Evolutionary conservation across 805 yeast genomes (phyloP), one percentile per base, ranked within the genome.

Genomic region (Debaryomyces castellii): DNA sequence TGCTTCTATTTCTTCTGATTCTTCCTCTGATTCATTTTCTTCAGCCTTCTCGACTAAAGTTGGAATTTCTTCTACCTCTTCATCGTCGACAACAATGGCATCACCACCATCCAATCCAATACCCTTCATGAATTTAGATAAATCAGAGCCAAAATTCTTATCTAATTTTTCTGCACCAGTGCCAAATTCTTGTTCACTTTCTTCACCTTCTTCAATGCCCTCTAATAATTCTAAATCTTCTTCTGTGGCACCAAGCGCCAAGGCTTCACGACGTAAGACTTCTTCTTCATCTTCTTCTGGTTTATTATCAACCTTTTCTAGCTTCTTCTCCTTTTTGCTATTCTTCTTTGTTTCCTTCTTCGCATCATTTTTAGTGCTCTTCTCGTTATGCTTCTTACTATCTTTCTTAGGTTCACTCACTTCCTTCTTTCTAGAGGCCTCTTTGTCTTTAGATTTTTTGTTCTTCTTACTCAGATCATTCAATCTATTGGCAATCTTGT

Each of bases 191-290:
- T 73, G 74, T 49, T 78, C 83, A 53, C 81, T 76, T 23, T 68
- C 74, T 23, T 71, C 79, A 27, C 75, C 83, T 20, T 77, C 80
- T 10, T 70, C 66, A 3, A 85, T 54, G 12, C 76, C 86, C 27
- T 76, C 74, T 10, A 91, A 54, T 41, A 90, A 65, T 37, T 78
- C 76, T 39, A 91, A 60, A 62, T 90, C 97, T 18, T 83, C 91
- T 53, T 87, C 94, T 12, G 89, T 77, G 17, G 97, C 98, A 27
- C 97, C 97, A 23, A 91, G 67, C 18, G 83, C 83, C 11, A 83
- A 62, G 2, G 96, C 95, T 67, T 86, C 95, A 49, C 82, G 80
- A 53, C 86, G 82, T 40, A 88, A 62, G 9, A 51, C 47, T 7
- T 49, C 54, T 1, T 41, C 50, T 24, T 44, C 40, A 5, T 49